Evolutionary conservation across 164 flowering plant species (phyloP).

Genomic region (Euptelea pleiosperma): DNA sequence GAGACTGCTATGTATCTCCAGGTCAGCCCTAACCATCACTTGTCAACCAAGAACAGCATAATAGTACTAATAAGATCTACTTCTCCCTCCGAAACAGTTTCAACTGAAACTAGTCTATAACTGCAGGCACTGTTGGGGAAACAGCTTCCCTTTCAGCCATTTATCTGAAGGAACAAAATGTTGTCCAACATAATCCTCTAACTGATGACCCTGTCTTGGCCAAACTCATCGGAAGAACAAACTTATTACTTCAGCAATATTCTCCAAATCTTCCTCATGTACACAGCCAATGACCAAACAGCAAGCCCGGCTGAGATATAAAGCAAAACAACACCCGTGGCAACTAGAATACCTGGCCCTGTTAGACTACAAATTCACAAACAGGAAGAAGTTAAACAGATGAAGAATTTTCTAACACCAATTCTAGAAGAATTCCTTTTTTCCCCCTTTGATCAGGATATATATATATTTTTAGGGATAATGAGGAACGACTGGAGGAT

Average conservation of each 20-base stretch:
- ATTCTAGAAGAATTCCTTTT: no score
- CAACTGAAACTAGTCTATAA: not conserved
- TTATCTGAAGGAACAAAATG: not conserved
- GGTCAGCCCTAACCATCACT: no score
- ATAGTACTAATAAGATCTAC: no score
- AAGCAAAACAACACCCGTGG: constrained; percentile 69
- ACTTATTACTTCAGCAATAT: constrained; percentile 54
- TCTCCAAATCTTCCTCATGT: constrained; percentile 84
- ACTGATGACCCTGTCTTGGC: not conserved
- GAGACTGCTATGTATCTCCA: no score
- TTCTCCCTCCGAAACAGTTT: not conserved
- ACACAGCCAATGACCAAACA: constrained; percentile 80
- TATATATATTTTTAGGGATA: not conserved
- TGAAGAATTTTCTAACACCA: not conserved
- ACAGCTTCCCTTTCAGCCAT: not conserved
- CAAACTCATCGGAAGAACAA: not conserved
- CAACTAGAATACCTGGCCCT: constrained; percentile 47
- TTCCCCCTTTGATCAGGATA: no score
- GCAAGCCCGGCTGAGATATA: constrained; percentile 89
- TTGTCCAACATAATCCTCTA: not conserved
- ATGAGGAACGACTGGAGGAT: not conserved
- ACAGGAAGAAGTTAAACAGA: not conserved
- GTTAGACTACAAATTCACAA: constrained; percentile 47
- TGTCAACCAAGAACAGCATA: no score
- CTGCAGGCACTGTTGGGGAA: not conserved